phyloP scores from a whole-genome alignment of 495 filamentous ascomycete genomes.

The Staphylotrichum longicolle region DNA sequence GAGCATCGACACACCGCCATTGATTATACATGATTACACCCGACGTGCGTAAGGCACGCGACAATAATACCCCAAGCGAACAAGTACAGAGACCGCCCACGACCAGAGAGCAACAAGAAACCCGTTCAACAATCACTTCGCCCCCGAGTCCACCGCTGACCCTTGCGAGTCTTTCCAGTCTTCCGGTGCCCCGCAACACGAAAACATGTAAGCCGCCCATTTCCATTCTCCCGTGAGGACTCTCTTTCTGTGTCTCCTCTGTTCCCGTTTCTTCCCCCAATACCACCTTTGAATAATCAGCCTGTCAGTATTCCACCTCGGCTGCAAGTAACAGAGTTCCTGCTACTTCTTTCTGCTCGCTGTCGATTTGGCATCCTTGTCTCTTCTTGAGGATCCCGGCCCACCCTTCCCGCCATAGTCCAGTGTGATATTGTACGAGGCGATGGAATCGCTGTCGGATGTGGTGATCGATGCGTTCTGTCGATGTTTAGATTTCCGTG shows the following conservation, averaged over 20 bases:
- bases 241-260: no score
- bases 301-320: no score
- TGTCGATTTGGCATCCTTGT: conserved; percentile 5
- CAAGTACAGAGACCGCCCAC: background rate
- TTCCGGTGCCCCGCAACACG: background rate
- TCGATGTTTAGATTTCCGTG: conserved; percentile 15
- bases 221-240: background rate
- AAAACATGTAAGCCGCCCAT: background rate
- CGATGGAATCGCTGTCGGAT: conserved; percentile 9
- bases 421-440: conserved; percentile 25
- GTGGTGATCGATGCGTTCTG: conserved; percentile 2
- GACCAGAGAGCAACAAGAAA: no score
- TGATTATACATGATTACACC: no score
- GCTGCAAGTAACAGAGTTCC: background rate
- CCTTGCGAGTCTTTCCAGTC: conserved; percentile 16
- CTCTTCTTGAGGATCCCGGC: conserved; percentile 7
- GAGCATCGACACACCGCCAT: background rate
- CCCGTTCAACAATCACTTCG: no score
- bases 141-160: background rate
- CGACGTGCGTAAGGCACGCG: no score
- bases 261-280: background rate
- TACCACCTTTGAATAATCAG: no score
- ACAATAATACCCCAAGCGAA: background rate
- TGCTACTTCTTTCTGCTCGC: conserved; percentile 11
- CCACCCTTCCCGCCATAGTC: conserved; percentile 26